A percentile compares a stretch with the other conserved stretches of the same genome.
Conservation (phyloP, 106 monocot species). For the Acanthochlamys bracteata region DNA sequence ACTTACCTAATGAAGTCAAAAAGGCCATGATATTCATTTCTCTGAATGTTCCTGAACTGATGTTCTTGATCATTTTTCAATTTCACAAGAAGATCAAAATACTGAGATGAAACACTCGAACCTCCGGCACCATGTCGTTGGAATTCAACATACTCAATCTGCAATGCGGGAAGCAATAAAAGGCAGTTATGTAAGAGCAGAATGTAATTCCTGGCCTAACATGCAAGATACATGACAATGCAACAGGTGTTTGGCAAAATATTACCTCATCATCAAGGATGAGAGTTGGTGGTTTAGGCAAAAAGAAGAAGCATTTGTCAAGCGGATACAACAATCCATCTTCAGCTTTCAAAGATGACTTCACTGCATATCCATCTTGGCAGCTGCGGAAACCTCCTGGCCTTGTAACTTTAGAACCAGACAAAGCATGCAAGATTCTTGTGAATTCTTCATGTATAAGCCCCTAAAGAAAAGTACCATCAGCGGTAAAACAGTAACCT, state of each 20-base stretch:
- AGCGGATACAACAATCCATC: slow-evolving; percentile 96
- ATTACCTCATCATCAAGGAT: slow-evolving; percentile 97
- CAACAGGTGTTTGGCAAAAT: neutral
- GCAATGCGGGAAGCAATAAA: neutral
- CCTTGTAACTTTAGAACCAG: slow-evolving; percentile 92
- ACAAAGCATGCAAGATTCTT: slow-evolving; percentile 66
- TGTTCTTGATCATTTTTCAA: slow-evolving; percentile 96
- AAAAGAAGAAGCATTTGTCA: slow-evolving; percentile 97
- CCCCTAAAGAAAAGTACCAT: slow-evolving; percentile 39
- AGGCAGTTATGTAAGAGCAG: neutral
- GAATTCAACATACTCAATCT: slow-evolving; percentile 76
- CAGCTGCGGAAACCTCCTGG: slow-evolving; percentile 88
- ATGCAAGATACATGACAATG: neutral
- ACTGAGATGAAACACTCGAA: slow-evolving; percentile 93
- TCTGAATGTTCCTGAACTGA: slow-evolving; percentile 95
- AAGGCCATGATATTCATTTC: slow-evolving; percentile 92
- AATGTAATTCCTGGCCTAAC: neutral
- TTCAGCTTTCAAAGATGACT: slow-evolving; percentile 98
- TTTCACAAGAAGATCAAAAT: slow-evolving; percentile 98
- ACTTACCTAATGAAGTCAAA: slow-evolving; percentile 87
- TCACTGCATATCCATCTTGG: slow-evolving; percentile 98
- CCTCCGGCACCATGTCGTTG: slow-evolving; percentile 98
- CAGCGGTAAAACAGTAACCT: neutral
- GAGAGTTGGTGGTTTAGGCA: slow-evolving; percentile 97
- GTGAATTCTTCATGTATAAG: slow-evolving; percentile 93